Base-by-base conservation (phyloP, 208 protist species). In the Trypanosoma theileri region DNA sequence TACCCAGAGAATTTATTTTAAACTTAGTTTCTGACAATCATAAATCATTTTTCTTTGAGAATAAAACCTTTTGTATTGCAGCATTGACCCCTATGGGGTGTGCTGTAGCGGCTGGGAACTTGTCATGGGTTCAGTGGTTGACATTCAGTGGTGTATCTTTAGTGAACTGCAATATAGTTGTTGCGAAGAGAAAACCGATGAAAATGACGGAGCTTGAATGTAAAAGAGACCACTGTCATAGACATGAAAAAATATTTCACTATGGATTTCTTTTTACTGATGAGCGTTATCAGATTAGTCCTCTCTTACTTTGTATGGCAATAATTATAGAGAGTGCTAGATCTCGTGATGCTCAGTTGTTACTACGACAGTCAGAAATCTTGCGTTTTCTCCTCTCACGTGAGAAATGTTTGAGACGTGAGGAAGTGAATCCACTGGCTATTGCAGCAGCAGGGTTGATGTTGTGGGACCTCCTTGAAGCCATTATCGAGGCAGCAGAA, bases 111-210 rank as follows among this genome's bases (percentile, higher is more conserved):
- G 72, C 84, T 9, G 84, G 84, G 31, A 81, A 75, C 21, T 67
- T 86, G 4, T 76, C 85, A 52, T 93, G 87, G 87, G 84, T 90
- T 66, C 79, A 83, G 66, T 84, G 86, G 60, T 62, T 93, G 21
- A 48, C 75, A 26, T 75, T 79, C 17, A 80, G 71, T 26, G 72
- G 74, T 13, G 74, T 81, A 0, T 75, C 87, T 21, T 72, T 84
- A 22, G 67, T 70, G n/a, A 80, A 82, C 60, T 74, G 85, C 71
- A 65, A 77, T 44, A 82, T 83, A 12, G 76, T 74, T 40, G 76
- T 86, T 17, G 70, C 82, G 68, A 21, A 22, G 21, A 72, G 16
- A 51, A 4, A 35, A 6, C 28, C 1, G 28, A 35, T 35, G 28
- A 6, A 6, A 6, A 35, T 35, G 6, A 6, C 28, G 1, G 28